Conservation (phyloP, 1,284 basidiomycete species). For the Irpex sp. region DNA sequence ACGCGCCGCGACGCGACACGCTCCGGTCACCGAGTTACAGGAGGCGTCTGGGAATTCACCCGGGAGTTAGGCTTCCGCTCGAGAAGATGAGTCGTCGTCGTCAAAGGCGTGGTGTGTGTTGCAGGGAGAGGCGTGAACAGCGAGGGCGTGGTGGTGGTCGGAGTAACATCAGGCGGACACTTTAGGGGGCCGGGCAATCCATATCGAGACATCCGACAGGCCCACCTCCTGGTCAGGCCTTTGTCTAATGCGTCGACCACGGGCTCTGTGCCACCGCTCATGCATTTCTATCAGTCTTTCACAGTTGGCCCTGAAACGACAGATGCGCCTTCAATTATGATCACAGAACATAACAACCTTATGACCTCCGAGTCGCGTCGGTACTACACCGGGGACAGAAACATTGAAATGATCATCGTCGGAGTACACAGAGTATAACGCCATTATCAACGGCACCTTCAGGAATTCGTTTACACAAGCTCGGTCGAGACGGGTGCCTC, state of each 20-base stretch:
- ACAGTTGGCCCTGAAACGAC: no score
- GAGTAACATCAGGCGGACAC: background rate
- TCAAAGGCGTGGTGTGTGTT: background rate
- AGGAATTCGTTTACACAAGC: no score
- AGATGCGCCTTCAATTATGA: no score
- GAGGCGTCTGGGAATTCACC: no score
- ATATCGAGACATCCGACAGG: background rate
- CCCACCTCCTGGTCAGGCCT: background rate
- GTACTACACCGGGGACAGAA: no score
- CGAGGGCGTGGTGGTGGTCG: background rate
- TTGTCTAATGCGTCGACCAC: background rate
- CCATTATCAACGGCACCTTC: no score
- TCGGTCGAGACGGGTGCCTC: no score
- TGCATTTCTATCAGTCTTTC: background rate
- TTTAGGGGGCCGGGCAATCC: background rate
- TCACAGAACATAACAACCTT: no score
- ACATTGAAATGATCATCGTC: no score
- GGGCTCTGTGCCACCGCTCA: background rate
- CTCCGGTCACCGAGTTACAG: conserved; percentile 9
- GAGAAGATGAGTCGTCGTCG: background rate
- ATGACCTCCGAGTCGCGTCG: no score
- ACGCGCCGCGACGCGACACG: conserved; percentile 18
- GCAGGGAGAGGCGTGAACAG: no score
- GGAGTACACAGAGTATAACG: no score
- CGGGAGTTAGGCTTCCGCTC: background rate